Evolutionary conservation across 2,329 filamentous ascomycete genomes (phyloP), one percentile per base, ranked within the genome.

Genomic region (Phialophora macrospora): DNA sequence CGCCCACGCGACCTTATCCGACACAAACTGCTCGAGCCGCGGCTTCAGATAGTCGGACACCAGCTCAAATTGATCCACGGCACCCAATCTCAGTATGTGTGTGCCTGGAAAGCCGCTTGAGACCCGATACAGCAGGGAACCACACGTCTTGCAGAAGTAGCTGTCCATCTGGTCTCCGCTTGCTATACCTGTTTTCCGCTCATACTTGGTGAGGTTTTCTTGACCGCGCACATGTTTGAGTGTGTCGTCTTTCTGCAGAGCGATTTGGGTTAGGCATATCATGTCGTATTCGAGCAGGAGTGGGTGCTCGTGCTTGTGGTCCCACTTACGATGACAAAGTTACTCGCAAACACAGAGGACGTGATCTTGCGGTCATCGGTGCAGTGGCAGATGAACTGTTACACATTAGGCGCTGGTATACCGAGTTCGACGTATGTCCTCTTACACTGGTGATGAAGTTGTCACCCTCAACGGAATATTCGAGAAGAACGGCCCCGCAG

Each of bases 301-400:
- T 44, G n/a, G 17, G 38, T 44, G 6, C 17, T 17, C 17, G 14
- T n/a, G 38, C 38, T 17, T 17, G 38, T 44, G 38, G 17, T 34
- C 17, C 38, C 2, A 46, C 56, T 59, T 26, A 59, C 56, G 26
- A 55, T 54, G 59, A 54, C 48, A n/a, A 61, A 55, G 26, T 61
- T 55, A 30, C 46, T 41, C 7, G 48, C 59, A 26, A 38, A 38
- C 7, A 61, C 48, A 17, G 48, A 55, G 9, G 46, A 52, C 24
- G 46, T 52, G 58, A 61, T 52, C n/a, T 61, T 54, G 58, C 48
- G 48, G 48, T 52, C 44, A 30, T 61, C 48, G 20, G 28, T 41
- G 46, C 58, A 61, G 32, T 61, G 44, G 30, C 58, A 60, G 28
- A 60, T 26, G 58, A 60, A 60, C 22, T 54, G 51, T 24, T 11